Evolutionary conservation across 1,284 basidiomycete species (phyloP), one percentile per base, ranked within the genome.

Genomic region (Ganoderma lingzhi): DNA sequence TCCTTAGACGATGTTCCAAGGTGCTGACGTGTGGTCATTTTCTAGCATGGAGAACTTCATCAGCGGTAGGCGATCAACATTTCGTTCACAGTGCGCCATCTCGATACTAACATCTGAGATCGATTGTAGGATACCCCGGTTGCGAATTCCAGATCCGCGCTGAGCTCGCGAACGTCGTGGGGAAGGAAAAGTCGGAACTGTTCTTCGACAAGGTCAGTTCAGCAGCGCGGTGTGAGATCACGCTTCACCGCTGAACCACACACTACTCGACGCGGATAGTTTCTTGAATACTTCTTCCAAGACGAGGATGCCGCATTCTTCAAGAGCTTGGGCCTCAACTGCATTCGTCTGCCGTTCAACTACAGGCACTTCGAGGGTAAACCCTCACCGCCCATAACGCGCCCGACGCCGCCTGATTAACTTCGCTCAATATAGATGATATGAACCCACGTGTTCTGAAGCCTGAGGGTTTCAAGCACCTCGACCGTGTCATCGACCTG

Each of bases 271-370:
- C 8, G n/a, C 19, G 35, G 32, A 15, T 66, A 93, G 91, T 92
- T 92, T 80, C 82, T 93, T n/a, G 88, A 93, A 75, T 87, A 92
- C 79, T 93, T 94, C 82, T 94, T 93, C 81, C 83, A 84, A 35
- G 90, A 90, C 35, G 83, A 84, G 28, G 93, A 94, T 77, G 91
- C 91, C 19, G 81, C 82, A 63, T 92, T 92, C 82, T 93, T 91
- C 81, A 87, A 88, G 75, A 87, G 84, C 30, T 84, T 93, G 3
- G 90, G 91, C 0, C 79, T 94, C 70, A 94, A 93, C 80, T 92
- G 90, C 75, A 89, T 93, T 64, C 87, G 92, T 19, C 81, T 92
- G 61, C 84, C 90, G 5, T 85, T 93, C 77, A 90, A 90, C 74
- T 92, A 93, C 77, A 83, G 85, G 35, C 90, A 93, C 74, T 91